Conservation (phyloP, 768 basidiomycete genomes). For the Dendrothele bispora region DNA sequence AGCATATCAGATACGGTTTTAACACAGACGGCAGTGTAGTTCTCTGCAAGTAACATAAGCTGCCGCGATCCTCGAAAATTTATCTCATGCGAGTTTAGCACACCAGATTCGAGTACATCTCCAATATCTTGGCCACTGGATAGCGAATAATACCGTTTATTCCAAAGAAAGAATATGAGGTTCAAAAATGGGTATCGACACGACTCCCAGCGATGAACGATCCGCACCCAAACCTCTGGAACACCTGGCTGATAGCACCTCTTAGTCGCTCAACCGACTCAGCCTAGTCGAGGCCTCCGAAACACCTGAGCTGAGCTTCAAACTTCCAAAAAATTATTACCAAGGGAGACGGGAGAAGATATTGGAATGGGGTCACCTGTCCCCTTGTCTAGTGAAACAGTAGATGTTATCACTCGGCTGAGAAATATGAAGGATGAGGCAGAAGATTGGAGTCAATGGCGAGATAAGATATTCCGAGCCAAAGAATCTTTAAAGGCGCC, state of each 20-base stretch:
- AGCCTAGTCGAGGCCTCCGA: no score
- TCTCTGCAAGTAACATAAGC: slow-evolving; percentile 54
- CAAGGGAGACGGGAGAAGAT: background rate
- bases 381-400: background rate
- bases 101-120: slow-evolving; percentile 98
- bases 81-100: slow-evolving; percentile 44
- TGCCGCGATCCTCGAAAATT: slow-evolving; percentile 5
- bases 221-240: no score
- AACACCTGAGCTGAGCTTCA: no score
- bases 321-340: background rate
- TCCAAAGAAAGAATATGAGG: slow-evolving; percentile 29
- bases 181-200: background rate
- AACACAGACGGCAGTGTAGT: slow-evolving; percentile 83
- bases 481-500: slow-evolving; percentile 59
- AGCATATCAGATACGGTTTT: slow-evolving; percentile 74
- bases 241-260: no score
- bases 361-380: background rate
- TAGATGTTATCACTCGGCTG: background rate
- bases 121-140: slow-evolving; percentile 89
- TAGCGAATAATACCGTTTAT: slow-evolving; percentile 95
- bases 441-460: slow-evolving; percentile 88
- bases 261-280: background rate
- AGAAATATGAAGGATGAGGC: slow-evolving; percentile 61
- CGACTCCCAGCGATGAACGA: no score
- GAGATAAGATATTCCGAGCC: slow-evolving; percentile 79